These are phyloP conservation scores for Nannochloropsis oceanica DNA, from an alignment of 108 stramenopile species.

Conservation along the genomic window DNA sequence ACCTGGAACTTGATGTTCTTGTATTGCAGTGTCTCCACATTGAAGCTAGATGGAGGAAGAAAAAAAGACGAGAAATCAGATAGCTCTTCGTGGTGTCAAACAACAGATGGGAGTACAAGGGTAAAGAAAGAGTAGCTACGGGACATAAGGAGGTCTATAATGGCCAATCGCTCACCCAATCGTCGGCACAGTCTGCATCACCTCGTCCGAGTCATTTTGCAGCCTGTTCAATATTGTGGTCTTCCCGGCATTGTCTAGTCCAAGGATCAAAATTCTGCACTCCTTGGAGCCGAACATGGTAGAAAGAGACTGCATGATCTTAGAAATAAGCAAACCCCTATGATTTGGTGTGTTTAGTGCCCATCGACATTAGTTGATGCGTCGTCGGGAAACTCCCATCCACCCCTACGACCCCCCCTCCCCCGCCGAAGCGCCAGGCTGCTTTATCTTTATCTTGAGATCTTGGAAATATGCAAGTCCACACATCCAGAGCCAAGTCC, in stretches of 20 bases:
- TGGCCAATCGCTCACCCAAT: constrained; percentile 44
- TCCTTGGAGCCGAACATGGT: constrained; percentile 90
- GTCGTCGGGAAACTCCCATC: no score
- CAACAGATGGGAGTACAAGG: no score
- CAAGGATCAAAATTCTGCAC: constrained; percentile 92
- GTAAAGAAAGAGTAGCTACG: no score
- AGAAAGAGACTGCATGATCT: constrained; percentile 74
- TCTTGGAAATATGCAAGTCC: no score
- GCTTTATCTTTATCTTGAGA: no score
- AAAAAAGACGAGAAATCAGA: not conserved
- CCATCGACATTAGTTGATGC: not conserved
- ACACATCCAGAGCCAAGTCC: no score
- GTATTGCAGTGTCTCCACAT: constrained; percentile 98
- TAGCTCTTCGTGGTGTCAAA: not conserved
- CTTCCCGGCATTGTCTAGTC: constrained; percentile 97
- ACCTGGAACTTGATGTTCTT: constrained; percentile 97
- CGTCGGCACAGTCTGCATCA: constrained; percentile 97
- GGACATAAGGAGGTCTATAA: no score
- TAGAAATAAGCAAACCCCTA: not conserved
- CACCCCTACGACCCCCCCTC: no score
- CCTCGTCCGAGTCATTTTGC: constrained; percentile 51
- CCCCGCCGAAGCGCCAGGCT: no score
- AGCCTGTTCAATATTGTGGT: constrained; percentile 78
- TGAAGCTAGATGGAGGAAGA: constrained; percentile 46
- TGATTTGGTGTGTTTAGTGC: not conserved